Evolutionary conservation across 2,329 filamentous ascomycete species (phyloP).

Genomic region (Monilinia aucupariae): DNA sequence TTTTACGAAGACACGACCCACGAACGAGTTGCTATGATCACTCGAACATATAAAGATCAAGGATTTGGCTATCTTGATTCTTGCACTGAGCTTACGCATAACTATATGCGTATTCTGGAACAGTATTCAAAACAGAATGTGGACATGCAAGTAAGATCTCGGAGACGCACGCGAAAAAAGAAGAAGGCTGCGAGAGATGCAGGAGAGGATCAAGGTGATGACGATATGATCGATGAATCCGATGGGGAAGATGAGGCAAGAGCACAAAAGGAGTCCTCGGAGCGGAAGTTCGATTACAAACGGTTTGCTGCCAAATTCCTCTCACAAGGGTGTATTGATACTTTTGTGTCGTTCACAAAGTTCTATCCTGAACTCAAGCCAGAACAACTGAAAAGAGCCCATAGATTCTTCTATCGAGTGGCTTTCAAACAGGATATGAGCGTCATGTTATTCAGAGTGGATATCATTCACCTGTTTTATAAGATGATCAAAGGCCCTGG

Average conservation of each 20-base stretch:
- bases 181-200: slow-evolving; percentile 55
- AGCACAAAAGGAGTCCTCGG: slow-evolving; percentile 65
- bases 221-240: slow-evolving; percentile 54
- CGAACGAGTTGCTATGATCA: slow-evolving; percentile 74
- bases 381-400: slow-evolving; percentile 80
- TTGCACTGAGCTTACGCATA: slow-evolving; percentile 82
- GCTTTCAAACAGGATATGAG: slow-evolving; percentile 93
- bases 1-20: slow-evolving; percentile 97
- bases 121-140: slow-evolving; percentile 91
- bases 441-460: slow-evolving; percentile 82
- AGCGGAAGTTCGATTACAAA: slow-evolving; percentile 91
- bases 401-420: slow-evolving; percentile 89
- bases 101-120: slow-evolving; percentile 88
- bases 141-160: slow-evolving; percentile 86
- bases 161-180: slow-evolving; percentile 66
- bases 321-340: slow-evolving; percentile 79
- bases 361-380: slow-evolving; percentile 76
- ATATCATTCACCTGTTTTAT: slow-evolving; percentile 83
- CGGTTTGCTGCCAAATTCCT: slow-evolving; percentile 77
- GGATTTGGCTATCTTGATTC: slow-evolving; percentile 91
- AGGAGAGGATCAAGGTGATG: slow-evolving; percentile 40
- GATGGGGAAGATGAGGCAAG: slow-evolving; percentile 69
- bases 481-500: slow-evolving; percentile 88
- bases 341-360: slow-evolving; percentile 73
- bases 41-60: slow-evolving; percentile 86